These are phyloP conservation scores for Malus hybrid DNA, from an alignment of 331 rosid genomes.

Conservation along the genomic window DNA sequence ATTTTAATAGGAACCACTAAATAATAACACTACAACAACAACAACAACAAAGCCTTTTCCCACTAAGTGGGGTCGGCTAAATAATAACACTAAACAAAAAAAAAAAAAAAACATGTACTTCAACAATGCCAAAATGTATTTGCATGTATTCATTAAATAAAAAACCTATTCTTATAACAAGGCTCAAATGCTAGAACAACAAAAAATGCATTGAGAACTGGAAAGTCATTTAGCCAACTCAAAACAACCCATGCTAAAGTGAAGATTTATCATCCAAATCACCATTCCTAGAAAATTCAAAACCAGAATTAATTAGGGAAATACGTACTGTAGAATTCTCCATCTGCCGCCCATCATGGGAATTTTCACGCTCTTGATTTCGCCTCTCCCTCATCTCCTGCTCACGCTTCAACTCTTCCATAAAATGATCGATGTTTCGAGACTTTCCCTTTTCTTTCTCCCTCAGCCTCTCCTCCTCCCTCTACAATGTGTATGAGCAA, in stretches of 20 bases:
- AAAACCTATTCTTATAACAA: not conserved
- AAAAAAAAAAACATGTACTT: not conserved
- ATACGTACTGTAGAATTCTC: conserved; percentile 66
- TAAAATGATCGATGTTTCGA: conserved; percentile 80
- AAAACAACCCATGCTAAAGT: not conserved
- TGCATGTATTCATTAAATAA: not conserved
- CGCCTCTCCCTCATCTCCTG: conserved; percentile 95
- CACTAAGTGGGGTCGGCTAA: no score
- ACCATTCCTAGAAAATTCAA: not conserved
- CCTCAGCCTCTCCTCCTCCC: conserved; percentile 87
- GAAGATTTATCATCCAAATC: not conserved
- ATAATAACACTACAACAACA: not conserved
- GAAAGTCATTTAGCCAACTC: not conserved
- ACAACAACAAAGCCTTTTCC: no score
- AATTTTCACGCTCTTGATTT: conserved; percentile 83
- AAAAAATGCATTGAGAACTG: not conserved
- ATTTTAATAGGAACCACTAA: not conserved
- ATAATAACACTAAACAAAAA: conserved; percentile 1
- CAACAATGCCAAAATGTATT: not conserved
- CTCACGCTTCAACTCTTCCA: conserved; percentile 98
- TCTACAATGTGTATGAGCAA: conserved; percentile 38
- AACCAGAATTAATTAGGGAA: conserved; percentile 6
- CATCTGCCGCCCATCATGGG: conserved; percentile 69
- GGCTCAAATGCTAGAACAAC: not conserved
- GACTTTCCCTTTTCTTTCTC: conserved; percentile 91